phyloP scores from a whole-genome alignment of 2,329 filamentous ascomycete genomes.

The Cladophialophora exuberans region DNA sequence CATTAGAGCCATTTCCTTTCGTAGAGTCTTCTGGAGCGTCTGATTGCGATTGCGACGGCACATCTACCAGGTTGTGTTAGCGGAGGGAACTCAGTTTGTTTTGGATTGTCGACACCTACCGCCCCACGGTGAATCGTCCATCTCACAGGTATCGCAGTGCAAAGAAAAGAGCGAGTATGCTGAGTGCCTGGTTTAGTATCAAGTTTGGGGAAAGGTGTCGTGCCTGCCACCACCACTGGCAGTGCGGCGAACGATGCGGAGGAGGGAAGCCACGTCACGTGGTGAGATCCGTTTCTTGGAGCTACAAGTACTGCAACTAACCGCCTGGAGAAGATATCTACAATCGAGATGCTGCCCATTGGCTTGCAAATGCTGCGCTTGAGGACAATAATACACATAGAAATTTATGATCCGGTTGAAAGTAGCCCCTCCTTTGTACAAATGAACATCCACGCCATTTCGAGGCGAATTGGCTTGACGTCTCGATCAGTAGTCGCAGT shows the following conservation, averaged over 20 bases:
- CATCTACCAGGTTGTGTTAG: conserved; percentile 40
- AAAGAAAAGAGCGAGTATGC: background rate
- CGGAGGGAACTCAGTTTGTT: conserved; percentile 33
- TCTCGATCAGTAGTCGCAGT: no score
- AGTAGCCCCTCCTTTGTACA: no score
- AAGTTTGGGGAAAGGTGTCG: conserved; percentile 1
- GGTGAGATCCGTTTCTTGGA: no score
- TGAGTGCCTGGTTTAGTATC: background rate
- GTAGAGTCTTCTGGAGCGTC: conserved; percentile 35
- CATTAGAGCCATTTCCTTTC: conserved; percentile 34
- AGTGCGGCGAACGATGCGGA: conserved; percentile 3
- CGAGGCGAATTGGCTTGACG: no score
- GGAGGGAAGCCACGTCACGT: conserved; percentile 8
- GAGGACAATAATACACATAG: no score
- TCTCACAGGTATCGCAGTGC: conserved; percentile 9
- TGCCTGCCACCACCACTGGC: no score
- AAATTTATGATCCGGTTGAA: no score
- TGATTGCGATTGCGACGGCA: conserved; percentile 46
- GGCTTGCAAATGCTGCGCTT: no score
- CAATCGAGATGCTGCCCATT: no score
- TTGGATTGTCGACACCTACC: conserved; percentile 44
- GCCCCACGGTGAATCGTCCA: conserved; percentile 53
- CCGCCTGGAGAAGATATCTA: no score
- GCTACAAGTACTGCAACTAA: no score
- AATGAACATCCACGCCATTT: no score